Base-by-base conservation (phyloP, 305 asterid species). In the Fraxinus dipetala region DNA sequence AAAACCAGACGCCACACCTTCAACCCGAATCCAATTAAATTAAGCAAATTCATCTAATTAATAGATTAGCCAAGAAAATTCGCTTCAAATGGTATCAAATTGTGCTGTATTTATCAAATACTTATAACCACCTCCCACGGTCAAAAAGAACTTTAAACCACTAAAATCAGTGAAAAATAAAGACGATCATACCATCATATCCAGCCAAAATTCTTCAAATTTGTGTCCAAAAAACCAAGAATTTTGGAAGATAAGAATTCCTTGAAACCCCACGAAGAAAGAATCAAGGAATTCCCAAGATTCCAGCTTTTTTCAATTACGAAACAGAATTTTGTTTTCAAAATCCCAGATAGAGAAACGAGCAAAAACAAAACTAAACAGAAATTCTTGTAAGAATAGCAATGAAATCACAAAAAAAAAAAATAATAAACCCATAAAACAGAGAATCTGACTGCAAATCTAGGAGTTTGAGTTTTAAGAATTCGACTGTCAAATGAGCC, bases 1-100 rank as follows among this genome's bases (percentile, higher is more conserved):
- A 89, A 86, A 75, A 95, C 77, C 85, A 95, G 87, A 88, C 91
- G 92, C 79, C 97, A 95, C 89, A 92, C 91, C 90, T 95, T 95
- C 89, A 93, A 77, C 65, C 96, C 96, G 87, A 95, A 93, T 78
- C 92, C 95, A 88, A 94, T 76, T 30, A 94, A 87, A 87, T 93
- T 86, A 82, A 92, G 84, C 77, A 96, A 90, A 91, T 86, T 96
- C 99, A 96, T 95, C 90, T 88, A 91, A 86, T 89, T 84, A 85
- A 80, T 61, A 78, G 22, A 83, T 74, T 32, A 80, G 76, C 83
- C 28, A 81, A 78, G 72, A 16, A 85, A 85, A 78, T 61, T 26
- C 28, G 67, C 84, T 34, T 85, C 79, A 78, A 83, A 83, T 78
- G 76, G 51, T 40, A 40, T 40, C 20, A 59, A 78, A 34, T 76